A percentile compares a stretch with the other conserved stretches of the same genome.
phyloP scores from a whole-genome alignment of 495 filamentous ascomycete genomes.

The Penicillium coprophilum region DNA sequence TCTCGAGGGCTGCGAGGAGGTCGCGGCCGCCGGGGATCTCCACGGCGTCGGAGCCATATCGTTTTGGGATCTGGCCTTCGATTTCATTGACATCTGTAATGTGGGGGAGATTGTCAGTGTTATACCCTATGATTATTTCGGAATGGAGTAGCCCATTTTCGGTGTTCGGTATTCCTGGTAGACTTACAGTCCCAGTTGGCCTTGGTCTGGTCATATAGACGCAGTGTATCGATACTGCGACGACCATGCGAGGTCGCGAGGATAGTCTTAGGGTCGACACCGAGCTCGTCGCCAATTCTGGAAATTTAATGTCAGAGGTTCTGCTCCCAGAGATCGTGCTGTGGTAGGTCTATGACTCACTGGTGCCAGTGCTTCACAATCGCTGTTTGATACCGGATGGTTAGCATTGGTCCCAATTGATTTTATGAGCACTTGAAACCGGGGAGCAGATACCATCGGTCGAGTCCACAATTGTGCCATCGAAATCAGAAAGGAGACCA shows the following conservation, averaged over 20 bases:
- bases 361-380: constrained; percentile 91
- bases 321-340: neutral
- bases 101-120: constrained; percentile 11
- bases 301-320: neutral
- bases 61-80: constrained; percentile 74
- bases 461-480: constrained; percentile 58
- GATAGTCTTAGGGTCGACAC: constrained; percentile 77
- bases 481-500: constrained; percentile 89
- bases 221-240: constrained; percentile 76
- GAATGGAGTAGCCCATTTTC: neutral
- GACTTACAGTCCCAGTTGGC: constrained; percentile 89
- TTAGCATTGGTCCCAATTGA: constrained; percentile 12
- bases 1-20: constrained; percentile 59
- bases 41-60: constrained; percentile 72
- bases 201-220: constrained; percentile 69
- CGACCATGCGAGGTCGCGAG: constrained; percentile 87
- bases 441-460: constrained; percentile 37
- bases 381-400: constrained; percentile 48
- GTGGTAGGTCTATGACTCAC: constrained; percentile 45
- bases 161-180: neutral
- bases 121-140: neutral
- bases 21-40: constrained; percentile 73
- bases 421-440: neutral
- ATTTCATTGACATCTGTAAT: constrained; percentile 70
- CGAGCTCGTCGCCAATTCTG: constrained; percentile 79